phyloP scores from a whole-genome alignment of 2,329 filamentous ascomycete genomes.

The Rhexocercosporidium sp. region DNA sequence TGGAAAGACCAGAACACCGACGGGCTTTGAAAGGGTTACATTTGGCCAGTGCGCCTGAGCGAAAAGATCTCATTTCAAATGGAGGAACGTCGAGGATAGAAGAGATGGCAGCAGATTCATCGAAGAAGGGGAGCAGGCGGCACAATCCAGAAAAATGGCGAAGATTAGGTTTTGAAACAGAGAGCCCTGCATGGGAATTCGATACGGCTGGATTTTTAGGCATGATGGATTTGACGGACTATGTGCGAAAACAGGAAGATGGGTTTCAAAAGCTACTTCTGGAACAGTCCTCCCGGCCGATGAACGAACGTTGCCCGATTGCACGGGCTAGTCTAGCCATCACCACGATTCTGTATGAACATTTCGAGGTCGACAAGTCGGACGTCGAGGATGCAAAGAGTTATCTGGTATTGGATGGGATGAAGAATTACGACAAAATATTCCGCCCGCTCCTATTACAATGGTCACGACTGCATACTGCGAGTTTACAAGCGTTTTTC shows the following conservation, averaged over 20 bases:
- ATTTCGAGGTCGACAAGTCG: constrained; percentile 90
- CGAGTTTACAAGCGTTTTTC: constrained; percentile 85
- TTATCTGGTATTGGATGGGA: constrained; percentile 75
- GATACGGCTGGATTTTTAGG: constrained; percentile 85
- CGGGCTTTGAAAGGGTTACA: constrained; percentile 79
- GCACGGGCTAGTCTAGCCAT: constrained; percentile 85
- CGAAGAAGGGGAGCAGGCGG: constrained; percentile 65
- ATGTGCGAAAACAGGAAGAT: constrained; percentile 89
- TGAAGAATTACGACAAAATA: constrained; percentile 80
- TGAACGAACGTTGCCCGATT: constrained; percentile 80
- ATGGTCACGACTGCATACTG: constrained; percentile 89
- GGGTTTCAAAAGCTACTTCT: constrained; percentile 89
- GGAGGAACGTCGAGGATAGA: constrained; percentile 36
- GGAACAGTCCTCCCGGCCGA: constrained; percentile 79
- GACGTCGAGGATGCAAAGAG: constrained; percentile 80
- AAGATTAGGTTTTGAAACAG: constrained; percentile 86
- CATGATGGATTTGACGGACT: constrained; percentile 97
- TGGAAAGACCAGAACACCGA: constrained; percentile 87
- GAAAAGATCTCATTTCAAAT: constrained; percentile 43
- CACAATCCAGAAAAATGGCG: constrained; percentile 94
- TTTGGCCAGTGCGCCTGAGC: constrained; percentile 77
- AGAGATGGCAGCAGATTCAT: constrained; percentile 46
- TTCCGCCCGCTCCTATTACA: constrained; percentile 89
- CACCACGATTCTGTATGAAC: constrained; percentile 88
- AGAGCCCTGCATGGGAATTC: constrained; percentile 87